Evolutionary conservation across 1,139 yeast species (phyloP), one percentile per base, ranked within the genome.

Genomic region (Hemisphaericaspora xylofermentans): DNA sequence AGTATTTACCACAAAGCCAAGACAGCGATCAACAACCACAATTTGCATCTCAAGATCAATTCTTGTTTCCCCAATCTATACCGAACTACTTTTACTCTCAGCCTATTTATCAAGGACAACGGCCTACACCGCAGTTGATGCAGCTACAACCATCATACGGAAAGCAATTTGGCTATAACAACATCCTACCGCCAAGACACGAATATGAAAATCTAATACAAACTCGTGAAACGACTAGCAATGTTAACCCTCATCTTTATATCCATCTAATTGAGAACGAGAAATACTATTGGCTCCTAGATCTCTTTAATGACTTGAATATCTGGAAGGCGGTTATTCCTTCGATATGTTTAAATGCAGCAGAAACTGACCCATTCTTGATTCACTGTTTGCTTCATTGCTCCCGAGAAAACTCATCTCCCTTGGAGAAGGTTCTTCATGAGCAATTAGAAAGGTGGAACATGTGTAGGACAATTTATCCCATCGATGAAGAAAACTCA

Each of bases 291-390:
- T 68, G 74, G 74, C 42, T 70, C 8, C 54, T 71, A 13, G 77
- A 71, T 49, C 49, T 68, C 21, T 66, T 69, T 43, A 71, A 71
- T 41, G 76, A 66, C 18, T 44, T 66, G 35, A 48, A 53, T 36
- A 54, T 70, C n/a, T 71, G 76, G 76, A 66, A 66, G 43, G 55
- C 60, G 32, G 48, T 64, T n/a, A 51, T 71, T 3, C 75, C 76
- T 1, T 49, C 53, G 18, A 64, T 64, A 43, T 68, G 74, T 44
- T 43, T 66, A 12, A 17, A 43, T n/a, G 14, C 35, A 10, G 38
- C 42, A 5, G 38, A 40, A 1, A 35, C 41, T 4, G 44, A 46
- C 50, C 22, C 53, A 12, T 64, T 68, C 39, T 53, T 69, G 30
- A 47, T 67, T 4, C 53, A 60, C 32, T 65, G 74, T 44, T 49